Evolutionary conservation across 208 protist genomes (phyloP), one percentile per base, ranked within the genome.

Genomic region (Tritrichomonas musculus): DNA sequence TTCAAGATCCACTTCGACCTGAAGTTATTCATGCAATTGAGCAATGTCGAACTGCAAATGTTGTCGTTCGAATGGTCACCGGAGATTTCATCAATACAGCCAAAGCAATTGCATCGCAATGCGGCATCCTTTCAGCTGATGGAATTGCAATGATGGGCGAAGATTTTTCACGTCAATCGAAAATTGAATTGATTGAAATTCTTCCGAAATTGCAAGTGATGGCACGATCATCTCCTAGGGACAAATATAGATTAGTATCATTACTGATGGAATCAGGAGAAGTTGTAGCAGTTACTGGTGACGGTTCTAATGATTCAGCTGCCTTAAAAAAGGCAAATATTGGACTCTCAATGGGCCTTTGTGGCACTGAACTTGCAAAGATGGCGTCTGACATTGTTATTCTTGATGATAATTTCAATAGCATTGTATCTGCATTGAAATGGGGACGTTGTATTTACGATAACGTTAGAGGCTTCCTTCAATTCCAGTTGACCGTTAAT

Each of bases 401-500:
- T n/a, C n/a, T n/a, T n/a, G n/a, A n/a, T n/a, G n/a, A 98, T 98
- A 94, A 94, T 30, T 95, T 95, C 69, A 80, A 57, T 13, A 93
- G 77, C 1, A 95, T 95, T 49, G 94, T 95, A n/a, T 47, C 36
- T 17, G 94, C 94, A 5, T 97, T 98, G 1, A 97, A 98, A 95
- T n/a, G n/a, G n/a, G n/a, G n/a, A n/a, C n/a, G n/a, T n/a, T n/a
- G n/a, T n/a, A n/a, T n/a, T n/a, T n/a, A n/a, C n/a, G n/a, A n/a
- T n/a, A n/a, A n/a, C n/a, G n/a, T n/a, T n/a, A n/a, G n/a, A n/a
- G n/a, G n/a, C n/a, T n/a, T n/a, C n/a, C n/a, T n/a, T n/a, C n/a
- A n/a, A n/a, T n/a, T n/a, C n/a, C n/a, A n/a, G n/a, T 95, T 99
- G 20, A 99, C 98, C 55, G 97, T 99, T 93, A 99, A 99, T 96